A percentile compares a stretch with the other conserved stretches of the same genome.
These are phyloP conservation scores for Epichloe sp. DNA, from an alignment of 2,329 filamentous ascomycete genomes.

Conservation along the genomic window DNA sequence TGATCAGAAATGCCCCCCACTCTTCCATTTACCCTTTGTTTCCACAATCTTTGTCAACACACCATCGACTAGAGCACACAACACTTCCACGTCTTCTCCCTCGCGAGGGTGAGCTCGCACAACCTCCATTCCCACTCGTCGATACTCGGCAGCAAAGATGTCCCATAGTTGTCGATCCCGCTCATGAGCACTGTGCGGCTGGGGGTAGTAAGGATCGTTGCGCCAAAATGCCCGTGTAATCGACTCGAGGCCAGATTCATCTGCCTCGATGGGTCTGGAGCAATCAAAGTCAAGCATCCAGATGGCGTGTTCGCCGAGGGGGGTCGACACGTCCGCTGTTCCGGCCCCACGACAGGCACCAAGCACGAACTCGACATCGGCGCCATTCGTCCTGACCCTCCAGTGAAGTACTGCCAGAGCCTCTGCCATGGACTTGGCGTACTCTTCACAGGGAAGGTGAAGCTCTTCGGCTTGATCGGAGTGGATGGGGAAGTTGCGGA, in stretches of 20 bases:
- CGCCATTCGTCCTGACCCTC: constrained; percentile 32
- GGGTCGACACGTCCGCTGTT: not conserved
- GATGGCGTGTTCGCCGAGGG: constrained; percentile 21
- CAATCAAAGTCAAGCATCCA: constrained; percentile 38
- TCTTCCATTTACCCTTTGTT: constrained; percentile 2
- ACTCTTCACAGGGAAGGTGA: constrained; percentile 18
- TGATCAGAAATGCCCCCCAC: not conserved
- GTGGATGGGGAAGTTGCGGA: constrained; percentile 37
- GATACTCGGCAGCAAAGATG: constrained; percentile 2
- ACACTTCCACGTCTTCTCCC: constrained; percentile 1
- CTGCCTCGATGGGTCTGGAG: constrained; percentile 20
- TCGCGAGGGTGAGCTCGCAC: not conserved
- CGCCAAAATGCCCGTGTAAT: constrained; percentile 30
- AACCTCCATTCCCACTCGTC: not conserved
- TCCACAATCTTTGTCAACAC: constrained; percentile 1
- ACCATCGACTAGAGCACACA: constrained; percentile 1
- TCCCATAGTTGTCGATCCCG: constrained; percentile 1
- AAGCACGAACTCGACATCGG: constrained; percentile 44
- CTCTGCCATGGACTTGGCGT: constrained; percentile 33
- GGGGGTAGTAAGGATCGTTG: constrained; percentile 40
- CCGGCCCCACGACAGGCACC: constrained; percentile 12
- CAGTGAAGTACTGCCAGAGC: constrained; percentile 38
- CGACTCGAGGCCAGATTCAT: constrained; percentile 24
- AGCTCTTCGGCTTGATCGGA: constrained; percentile 35
- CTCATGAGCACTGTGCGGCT: constrained; percentile 14